Percentiles rank a stretch among this genome's conserved stretches.
Evolutionary conservation across 176 grass and related monocot species (phyloP).

Genomic region (Hyparrhenia diplandra): DNA sequence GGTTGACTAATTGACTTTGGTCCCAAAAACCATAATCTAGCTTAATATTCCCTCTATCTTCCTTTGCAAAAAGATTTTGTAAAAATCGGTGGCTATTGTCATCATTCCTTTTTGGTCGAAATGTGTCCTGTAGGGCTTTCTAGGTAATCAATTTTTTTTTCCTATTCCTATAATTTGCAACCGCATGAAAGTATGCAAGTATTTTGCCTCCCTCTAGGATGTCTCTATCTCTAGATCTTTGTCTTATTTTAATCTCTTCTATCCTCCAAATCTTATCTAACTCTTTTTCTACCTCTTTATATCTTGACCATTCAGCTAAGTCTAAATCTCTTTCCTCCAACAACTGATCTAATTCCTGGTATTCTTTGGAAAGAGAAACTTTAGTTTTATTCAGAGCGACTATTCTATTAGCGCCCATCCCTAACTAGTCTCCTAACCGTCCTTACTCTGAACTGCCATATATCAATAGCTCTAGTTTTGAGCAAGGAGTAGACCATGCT

Average conservation of each 20-base stretch:
- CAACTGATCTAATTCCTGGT: too few relatives aligned
- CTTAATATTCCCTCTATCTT: too few relatives aligned
- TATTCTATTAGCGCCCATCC: background rate
- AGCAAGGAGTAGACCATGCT: too few relatives aligned
- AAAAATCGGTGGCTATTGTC: too few relatives aligned
- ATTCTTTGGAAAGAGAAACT: accelerated
- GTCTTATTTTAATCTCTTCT: background rate
- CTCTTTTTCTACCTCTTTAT: background rate
- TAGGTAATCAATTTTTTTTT: background rate
- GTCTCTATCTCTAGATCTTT: background rate
- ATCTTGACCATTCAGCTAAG: accelerated
- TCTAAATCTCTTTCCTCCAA: too few relatives aligned
- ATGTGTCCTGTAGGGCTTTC: accelerated
- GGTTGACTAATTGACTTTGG: too few relatives aligned
- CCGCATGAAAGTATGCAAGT: background rate
- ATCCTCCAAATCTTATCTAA: background rate
- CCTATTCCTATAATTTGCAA: background rate
- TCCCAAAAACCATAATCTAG: accelerated
- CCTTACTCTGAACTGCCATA: too few relatives aligned
- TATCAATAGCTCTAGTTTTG: too few relatives aligned
- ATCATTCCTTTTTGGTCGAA: background rate
- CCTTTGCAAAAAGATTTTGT: too few relatives aligned
- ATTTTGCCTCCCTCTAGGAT: background rate
- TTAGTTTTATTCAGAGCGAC: too few relatives aligned
- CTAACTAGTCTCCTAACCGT: too few relatives aligned